Evolutionary conservation across 805 yeast species (phyloP), one percentile per base, ranked within the genome.

Genomic region (Teunomyces lycoperdinae): DNA sequence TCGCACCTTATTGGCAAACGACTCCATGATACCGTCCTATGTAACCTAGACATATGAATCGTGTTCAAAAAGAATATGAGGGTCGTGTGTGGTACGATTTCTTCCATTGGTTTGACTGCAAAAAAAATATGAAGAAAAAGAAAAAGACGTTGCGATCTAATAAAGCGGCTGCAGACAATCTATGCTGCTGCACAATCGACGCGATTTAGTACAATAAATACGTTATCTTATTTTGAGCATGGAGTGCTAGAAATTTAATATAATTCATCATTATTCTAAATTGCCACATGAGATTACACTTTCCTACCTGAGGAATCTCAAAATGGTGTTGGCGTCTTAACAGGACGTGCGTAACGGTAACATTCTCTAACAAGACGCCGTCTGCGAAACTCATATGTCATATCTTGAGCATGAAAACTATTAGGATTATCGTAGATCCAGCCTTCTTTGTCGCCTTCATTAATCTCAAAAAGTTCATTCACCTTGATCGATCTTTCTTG

Each of bases 311-410:
- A 26, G 27, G 14, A 38, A 5, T 8, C 7, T 20, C 26, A 38
- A n/a, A 38, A 24, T 6, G 41, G 41, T 5, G 43, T 46, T 10
- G 34, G 29, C 5, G 42, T 34, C 35, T 31, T 46, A 5, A 49
- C 49, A 9, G 52, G 42, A 16, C 54, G 32, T 16, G 49, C 54
- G 20, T 50, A 53, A 24, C 54, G 43, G 26, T 42, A 70, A 41
- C 84, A 83, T 45, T 71, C 74, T 47, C 89, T 70, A 27, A 63
- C 67, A 33, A 81, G 61, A 48, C 89, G 67, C 57, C 88, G 73
- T 54, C 90, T 70, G 50, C 87, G 75, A 56, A 79, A 84, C 49
- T 75, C 64, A 1, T 70, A 71, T 51, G 71, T 76, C 11, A 67
- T 53, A 28, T 71, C 76, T 53, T 55, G 62, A 35, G 57, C 61